Conservation (phyloP, 139 green algal genomes). For the Edaphochlamys debaryana region DNA sequence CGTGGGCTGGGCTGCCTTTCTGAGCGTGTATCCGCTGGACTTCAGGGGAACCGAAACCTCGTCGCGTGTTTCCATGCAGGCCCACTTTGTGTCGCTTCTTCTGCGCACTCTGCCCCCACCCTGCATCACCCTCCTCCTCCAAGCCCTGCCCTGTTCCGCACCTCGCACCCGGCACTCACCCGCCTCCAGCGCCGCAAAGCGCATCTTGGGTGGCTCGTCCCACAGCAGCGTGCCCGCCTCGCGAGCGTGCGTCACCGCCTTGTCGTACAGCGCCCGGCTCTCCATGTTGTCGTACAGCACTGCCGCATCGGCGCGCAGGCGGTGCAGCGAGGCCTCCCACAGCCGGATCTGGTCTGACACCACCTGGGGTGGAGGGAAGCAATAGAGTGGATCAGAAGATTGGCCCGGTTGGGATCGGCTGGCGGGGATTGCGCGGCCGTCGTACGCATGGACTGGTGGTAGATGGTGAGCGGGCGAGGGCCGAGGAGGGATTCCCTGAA, state of each 20-base stretch:
- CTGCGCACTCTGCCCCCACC: neutral
- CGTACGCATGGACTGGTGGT: no score
- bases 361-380: conserved; percentile 57
- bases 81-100: no score
- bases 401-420: no score
- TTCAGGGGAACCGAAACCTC: no score
- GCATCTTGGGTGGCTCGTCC: conserved; percentile 32
- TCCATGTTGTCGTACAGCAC: conserved; percentile 79
- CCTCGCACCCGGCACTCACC: conserved; percentile 4
- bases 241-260: conserved; percentile 46
- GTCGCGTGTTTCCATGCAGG: no score
- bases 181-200: conserved; percentile 16
- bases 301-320: conserved; percentile 52
- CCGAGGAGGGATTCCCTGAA: no score
- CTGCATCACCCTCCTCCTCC: neutral
- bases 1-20: no score
- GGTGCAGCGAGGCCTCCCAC: conserved; percentile 80
- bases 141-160: neutral
- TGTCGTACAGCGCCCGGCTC: conserved; percentile 58
- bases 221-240: conserved; percentile 62
- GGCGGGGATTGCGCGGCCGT: no score
- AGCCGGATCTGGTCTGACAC: conserved; percentile 84
- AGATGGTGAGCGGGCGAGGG: no score
- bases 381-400: neutral
- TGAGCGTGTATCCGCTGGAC: no score